These are phyloP conservation scores for Corchorus capsularis DNA, from an alignment of 345 rosid species.

Conservation along the genomic window DNA sequence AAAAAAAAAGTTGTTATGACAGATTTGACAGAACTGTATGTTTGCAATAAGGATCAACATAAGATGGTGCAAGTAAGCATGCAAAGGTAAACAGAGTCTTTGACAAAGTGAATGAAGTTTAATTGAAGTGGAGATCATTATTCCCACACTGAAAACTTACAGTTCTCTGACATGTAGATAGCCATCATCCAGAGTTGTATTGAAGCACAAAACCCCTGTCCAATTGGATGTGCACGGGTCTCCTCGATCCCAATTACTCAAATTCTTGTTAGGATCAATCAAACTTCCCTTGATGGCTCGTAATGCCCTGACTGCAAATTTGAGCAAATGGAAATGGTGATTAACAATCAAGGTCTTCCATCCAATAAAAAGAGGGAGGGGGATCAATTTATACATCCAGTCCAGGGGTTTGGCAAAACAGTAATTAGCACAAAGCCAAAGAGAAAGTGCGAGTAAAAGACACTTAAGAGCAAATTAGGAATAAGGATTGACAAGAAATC, in stretches of 20 bases:
- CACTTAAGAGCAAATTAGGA: background rate
- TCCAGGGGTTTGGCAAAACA: background rate
- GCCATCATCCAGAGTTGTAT: slow-evolving; percentile 53
- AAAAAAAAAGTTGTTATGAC: background rate
- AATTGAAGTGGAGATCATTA: background rate
- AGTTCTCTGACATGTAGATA: slow-evolving; percentile 79
- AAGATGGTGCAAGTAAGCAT: background rate
- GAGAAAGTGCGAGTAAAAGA: slow-evolving; percentile 4
- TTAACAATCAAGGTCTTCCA: background rate
- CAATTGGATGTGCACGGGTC: slow-evolving; percentile 88
- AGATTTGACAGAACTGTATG: background rate
- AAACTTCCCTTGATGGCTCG: slow-evolving; percentile 51
- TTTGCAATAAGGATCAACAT: slow-evolving; percentile 14
- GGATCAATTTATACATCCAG: background rate
- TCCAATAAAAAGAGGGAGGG: background rate
- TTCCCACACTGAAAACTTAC: slow-evolving; percentile 38
- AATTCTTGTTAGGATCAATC: slow-evolving; percentile 55
- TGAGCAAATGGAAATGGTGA: slow-evolving; percentile 6
- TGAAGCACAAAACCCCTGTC: slow-evolving; percentile 87
- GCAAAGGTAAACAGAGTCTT: background rate
- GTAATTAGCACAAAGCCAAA: background rate
- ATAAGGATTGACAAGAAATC: background rate
- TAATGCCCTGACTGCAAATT: slow-evolving; percentile 67
- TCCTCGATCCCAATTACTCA: slow-evolving; percentile 75
- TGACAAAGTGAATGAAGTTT: background rate